Evolutionary conservation across 2,329 filamentous ascomycete genomes (phyloP).

Genomic region (Parastagonospora nodorum): DNA sequence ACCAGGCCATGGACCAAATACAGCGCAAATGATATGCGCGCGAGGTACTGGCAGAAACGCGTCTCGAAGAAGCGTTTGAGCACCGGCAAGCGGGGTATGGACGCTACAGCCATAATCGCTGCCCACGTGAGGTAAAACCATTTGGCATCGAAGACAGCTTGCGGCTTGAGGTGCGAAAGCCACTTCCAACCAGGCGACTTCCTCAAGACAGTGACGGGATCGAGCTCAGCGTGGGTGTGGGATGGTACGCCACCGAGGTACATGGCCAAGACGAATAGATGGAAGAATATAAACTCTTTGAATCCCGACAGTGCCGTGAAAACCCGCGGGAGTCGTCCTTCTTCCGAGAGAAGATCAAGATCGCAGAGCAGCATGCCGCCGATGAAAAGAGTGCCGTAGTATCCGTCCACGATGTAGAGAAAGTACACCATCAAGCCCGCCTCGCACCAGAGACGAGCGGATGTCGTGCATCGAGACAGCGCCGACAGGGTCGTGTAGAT

Average conservation of each 20-base stretch:
- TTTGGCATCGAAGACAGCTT: conserved; percentile 68
- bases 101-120: conserved; percentile 60
- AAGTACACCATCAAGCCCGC: conserved; percentile 65
- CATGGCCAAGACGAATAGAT: conserved; percentile 55
- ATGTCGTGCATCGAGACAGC: conserved; percentile 60
- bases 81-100: conserved; percentile 61
- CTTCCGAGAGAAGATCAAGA: conserved; percentile 38
- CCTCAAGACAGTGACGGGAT: conserved; percentile 51
- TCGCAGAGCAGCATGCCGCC: conserved; percentile 45
- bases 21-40: conserved; percentile 61
- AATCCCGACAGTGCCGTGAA: conserved; percentile 62
- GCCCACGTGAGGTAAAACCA: conserved; percentile 72
- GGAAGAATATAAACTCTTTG: conserved; percentile 43
- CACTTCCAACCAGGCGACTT: conserved; percentile 65
- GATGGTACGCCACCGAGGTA: conserved; percentile 67
- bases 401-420: conserved; percentile 69
- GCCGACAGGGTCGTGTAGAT: conserved; percentile 64
- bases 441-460: conserved; percentile 61
- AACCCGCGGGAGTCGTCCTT: conserved; percentile 45
- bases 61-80: conserved; percentile 55
- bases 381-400: conserved; percentile 55
- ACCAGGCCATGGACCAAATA: conserved; percentile 64
- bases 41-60: conserved; percentile 60
- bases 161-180: conserved; percentile 65
- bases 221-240: conserved; percentile 46